Evolutionary conservation across 129 eudicot species (phyloP), one percentile per base, ranked within the genome.

Genomic region (Lonicera japonica): DNA sequence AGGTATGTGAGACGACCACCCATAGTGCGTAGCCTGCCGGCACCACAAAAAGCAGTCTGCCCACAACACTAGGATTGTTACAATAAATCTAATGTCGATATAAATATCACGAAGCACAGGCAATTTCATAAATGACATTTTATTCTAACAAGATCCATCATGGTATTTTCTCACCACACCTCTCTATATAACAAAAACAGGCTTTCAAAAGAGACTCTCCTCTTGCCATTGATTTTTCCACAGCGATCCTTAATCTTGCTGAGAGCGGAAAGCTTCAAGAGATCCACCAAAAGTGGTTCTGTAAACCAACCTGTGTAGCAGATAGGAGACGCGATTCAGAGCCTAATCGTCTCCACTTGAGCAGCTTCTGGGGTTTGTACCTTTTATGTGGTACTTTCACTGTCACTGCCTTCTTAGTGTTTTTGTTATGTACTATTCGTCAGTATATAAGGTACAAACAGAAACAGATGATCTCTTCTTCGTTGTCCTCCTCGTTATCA

Each of bases 151-250:
- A 11, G 16, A 15, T 50, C 20, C n/a, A 51, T 36, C 18, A 65
- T 17, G 39, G 0, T 16, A 12, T 15, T 5, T 15, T 23, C 54
- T 14, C 43, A 8, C 11, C 19, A 11, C 34, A 21, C 36, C 11
- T 50, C 12, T 54, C 43, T 53, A 25, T 46, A 17, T 60, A 5
- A 39, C 39, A 69, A 52, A 22, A 43, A 41, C 73, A 82, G 87
- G 87, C 82, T 47, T 82, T 82, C 61, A 69, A 77, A 56, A 74
- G 79, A 70, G 83, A 82, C 58, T 82, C 87, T 7, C 87, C 87
- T 18, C 87, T 82, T 19, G 87, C 87, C 15, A 67, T 75, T 11
- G 80, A 80, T 11, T 51, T 82, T 58, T 82, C 87, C 29, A 21
- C 72, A 11, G 70, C 87, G 23, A 77, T 82, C 61, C 69, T 77